Conservation (phyloP, 148 eudicot species). For the Tetragonia tetragonoides region DNA sequence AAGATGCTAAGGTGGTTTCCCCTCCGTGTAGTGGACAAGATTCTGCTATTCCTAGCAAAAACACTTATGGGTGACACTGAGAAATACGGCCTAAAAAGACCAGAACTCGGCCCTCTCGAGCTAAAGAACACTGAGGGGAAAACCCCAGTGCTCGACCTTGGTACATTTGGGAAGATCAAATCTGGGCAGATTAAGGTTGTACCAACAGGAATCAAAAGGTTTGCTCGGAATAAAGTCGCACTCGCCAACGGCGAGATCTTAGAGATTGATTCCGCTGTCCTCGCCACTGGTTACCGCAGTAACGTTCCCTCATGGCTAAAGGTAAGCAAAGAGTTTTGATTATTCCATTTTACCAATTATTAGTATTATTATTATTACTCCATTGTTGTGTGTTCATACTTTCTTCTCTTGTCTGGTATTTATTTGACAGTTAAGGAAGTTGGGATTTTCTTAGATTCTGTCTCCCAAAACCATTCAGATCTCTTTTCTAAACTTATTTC, state of each 20-base stretch:
- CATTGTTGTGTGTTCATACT: background rate
- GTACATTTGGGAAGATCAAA: conserved; percentile 60
- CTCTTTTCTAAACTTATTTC: background rate
- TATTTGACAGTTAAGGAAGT: conserved; percentile 59
- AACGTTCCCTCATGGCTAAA: conserved; percentile 86
- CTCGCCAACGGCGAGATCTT: conserved; percentile 49
- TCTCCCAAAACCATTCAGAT: conserved; percentile 20
- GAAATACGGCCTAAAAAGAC: conserved; percentile 76
- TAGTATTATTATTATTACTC: background rate
- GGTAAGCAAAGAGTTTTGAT: conserved; percentile 38
- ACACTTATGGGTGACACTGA: conserved; percentile 60
- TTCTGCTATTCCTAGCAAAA: conserved; percentile 45
- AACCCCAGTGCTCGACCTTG: conserved; percentile 83
- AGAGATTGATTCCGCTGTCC: conserved; percentile 70
- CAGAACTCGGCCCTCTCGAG: conserved; percentile 67
- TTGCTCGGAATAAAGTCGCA: conserved; percentile 50
- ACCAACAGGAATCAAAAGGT: conserved; percentile 70
- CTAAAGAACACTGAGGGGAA: conserved; percentile 75
- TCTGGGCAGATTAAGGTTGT: conserved; percentile 68
- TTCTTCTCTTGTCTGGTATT: conserved; percentile 24
- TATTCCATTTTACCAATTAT: too few relatives aligned
- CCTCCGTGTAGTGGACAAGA: conserved; percentile 59
- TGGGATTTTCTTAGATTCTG: conserved; percentile 36
- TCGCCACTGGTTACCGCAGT: conserved; percentile 86
- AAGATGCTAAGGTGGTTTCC: conserved; percentile 54